Evolutionary conservation across 306 rosid species (phyloP), one percentile per base, ranked within the genome.

Genomic region (Fagus sylvatica): DNA sequence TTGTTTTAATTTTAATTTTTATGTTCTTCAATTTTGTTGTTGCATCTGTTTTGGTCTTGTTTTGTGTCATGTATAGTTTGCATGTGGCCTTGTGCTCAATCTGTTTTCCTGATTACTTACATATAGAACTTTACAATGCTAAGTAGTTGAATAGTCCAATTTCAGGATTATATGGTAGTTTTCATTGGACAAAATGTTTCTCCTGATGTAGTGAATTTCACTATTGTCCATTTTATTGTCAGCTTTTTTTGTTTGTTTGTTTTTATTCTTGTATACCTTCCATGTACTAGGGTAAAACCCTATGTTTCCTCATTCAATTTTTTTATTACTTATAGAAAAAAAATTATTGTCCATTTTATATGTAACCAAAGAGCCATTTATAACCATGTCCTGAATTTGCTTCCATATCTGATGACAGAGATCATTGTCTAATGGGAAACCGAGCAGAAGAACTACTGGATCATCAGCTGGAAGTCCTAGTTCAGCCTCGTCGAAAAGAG

Each of bases 341-440:
- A 22, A 22, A 22, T 22, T 80, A 11, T 43, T 64, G 55, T 51
- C 15, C 70, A 59, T 76, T 54, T 60, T 49, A 28, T 79, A 65
- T 53, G 1, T 10, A 30, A 79, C 43, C 22, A 28, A 13, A 62
- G 11, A 62, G 43, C 71, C 22, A 22, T n/a, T 49, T 11, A 15
- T 65, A 53, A 68, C 55, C 57, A 72, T 64, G 74, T 80, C 57
- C 49, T 70, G 12, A 80, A 80, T 48, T n/a, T 74, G 53, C 59
- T 41, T 74, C 17, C 55, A 57, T 78, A 42, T 64, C 49, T 84
- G 72, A 64, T 66, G 69, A 59, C 78, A 91, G 97, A 81, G 90
- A 80, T 71, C 83, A 33, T 61, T 76, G 33, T 59, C 88, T 41
- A 88, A 84, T 89, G 93, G 90, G 77, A 89, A 87, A 87, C 74